phyloP scores from a whole-genome alignment of 2,329 filamentous ascomycete species.

The Fusarium sp. region DNA sequence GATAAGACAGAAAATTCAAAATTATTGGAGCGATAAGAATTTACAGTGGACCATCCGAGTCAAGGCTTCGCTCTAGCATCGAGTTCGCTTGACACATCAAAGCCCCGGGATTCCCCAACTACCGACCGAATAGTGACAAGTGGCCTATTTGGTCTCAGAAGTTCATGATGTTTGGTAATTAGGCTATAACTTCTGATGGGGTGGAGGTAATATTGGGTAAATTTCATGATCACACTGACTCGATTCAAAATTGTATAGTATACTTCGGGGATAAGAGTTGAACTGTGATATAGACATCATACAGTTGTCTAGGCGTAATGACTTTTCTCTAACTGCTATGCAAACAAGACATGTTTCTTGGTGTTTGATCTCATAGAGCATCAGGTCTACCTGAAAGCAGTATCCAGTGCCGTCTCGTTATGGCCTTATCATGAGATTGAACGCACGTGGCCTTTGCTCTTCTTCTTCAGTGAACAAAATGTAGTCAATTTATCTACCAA shows the following conservation, averaged over 20 bases:
- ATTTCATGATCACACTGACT: constrained; percentile 21
- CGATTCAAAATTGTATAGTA: not conserved
- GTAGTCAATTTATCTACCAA: constrained; percentile 4
- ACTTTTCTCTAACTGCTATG: not conserved
- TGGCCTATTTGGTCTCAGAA: constrained; percentile 29
- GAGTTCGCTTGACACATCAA: constrained; percentile 32
- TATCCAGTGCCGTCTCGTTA: not conserved
- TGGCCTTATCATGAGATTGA: not conserved
- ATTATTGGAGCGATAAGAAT: constrained; percentile 38
- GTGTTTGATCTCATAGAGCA: not conserved
- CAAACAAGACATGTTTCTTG: not conserved
- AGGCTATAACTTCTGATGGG: not conserved
- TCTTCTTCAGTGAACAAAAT: not conserved
- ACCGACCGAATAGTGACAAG: constrained; percentile 27
- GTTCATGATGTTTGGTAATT: constrained; percentile 35
- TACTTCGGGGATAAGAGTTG: not conserved
- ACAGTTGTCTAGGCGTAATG: not conserved
- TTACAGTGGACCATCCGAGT: not conserved
- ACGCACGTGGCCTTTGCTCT: constrained; percentile 9
- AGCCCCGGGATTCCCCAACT: constrained; percentile 17
- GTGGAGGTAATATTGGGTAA: not conserved
- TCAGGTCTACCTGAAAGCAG: not conserved
- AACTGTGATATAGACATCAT: not conserved
- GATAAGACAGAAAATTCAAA: not conserved
- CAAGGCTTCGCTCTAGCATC: constrained; percentile 22